phyloP scores from a whole-genome alignment of 2,329 filamentous ascomycete genomes.

The Sporothrix curviconia region DNA sequence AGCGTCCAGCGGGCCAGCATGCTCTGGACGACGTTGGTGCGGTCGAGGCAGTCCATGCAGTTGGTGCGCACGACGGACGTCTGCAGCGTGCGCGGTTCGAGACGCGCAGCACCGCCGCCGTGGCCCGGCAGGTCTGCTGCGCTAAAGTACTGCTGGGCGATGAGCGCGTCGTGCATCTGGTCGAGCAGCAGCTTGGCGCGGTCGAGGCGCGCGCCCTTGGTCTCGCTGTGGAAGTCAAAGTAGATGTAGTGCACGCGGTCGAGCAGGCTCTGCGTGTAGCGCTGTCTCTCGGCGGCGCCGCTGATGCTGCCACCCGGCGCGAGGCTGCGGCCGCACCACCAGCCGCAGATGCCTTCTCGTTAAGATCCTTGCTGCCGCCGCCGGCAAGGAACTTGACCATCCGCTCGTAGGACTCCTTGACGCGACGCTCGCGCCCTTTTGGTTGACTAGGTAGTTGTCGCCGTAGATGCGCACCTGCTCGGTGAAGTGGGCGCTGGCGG shows the following conservation, averaged over 20 bases:
- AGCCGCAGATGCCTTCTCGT: constrained; percentile 27
- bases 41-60: constrained; percentile 98
- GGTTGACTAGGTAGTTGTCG: constrained; percentile 93
- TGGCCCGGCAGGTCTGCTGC: constrained; percentile 73
- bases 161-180: constrained; percentile 67
- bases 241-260: constrained; percentile 93
- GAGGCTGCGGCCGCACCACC: constrained; percentile 35
- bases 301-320: neutral
- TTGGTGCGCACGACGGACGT: constrained; percentile 92
- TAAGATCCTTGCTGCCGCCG: constrained; percentile 75
- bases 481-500: constrained; percentile 80
- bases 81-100: constrained; percentile 77
- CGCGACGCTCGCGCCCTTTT: constrained; percentile 78
- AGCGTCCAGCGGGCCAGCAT: constrained; percentile 89
- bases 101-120: constrained; percentile 58
- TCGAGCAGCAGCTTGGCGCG: constrained; percentile 82
- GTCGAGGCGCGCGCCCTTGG: constrained; percentile 90
- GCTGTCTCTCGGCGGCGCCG: constrained; percentile 23
- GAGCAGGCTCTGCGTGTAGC: constrained; percentile 34
- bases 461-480: constrained; percentile 92
- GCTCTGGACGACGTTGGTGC: constrained; percentile 95
- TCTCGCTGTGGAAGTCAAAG: constrained; percentile 98
- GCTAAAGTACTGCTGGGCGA: constrained; percentile 84
- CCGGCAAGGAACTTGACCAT: constrained; percentile 72
- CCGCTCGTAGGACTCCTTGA: constrained; percentile 92